Conservation (phyloP, 2,329 filamentous ascomycete species). For the Dendryphion nanum region DNA sequence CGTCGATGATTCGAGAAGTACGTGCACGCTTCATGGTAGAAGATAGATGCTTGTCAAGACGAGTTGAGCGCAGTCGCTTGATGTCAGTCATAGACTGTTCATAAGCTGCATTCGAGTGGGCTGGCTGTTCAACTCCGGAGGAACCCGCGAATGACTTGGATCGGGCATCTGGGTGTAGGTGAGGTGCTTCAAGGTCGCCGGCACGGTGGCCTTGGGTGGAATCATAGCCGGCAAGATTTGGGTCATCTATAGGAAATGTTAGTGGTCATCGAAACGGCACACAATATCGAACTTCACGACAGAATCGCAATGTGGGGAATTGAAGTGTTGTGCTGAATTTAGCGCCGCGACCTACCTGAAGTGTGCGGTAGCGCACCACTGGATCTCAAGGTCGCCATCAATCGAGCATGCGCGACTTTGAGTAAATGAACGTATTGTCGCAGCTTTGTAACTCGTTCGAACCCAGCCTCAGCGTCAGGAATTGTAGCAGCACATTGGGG, state of each 20-base stretch:
- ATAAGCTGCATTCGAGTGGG: slow-evolving; percentile 65
- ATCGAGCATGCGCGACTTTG: slow-evolving; percentile 82
- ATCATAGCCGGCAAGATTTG: slow-evolving; percentile 65
- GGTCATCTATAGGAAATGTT: slow-evolving; percentile 60
- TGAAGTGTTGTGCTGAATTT: background rate
- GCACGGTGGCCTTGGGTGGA: slow-evolving; percentile 62
- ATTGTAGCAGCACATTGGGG: slow-evolving; percentile 60
- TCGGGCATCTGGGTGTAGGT: slow-evolving; percentile 64
- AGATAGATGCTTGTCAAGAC: slow-evolving; percentile 90
- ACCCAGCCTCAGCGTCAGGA: slow-evolving; percentile 58
- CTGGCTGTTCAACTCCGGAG: slow-evolving; percentile 53
- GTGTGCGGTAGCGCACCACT: slow-evolving; percentile 77
- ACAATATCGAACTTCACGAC: slow-evolving; percentile 12
- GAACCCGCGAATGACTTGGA: slow-evolving; percentile 73
- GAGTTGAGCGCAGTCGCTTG: slow-evolving; percentile 83
- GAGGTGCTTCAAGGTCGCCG: slow-evolving; percentile 49
- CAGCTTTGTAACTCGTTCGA: slow-evolving; percentile 77
- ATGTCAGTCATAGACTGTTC: slow-evolving; percentile 97
- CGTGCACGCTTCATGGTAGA: slow-evolving; percentile 89
- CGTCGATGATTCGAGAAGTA: slow-evolving; percentile 89
- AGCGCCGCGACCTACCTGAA: slow-evolving; percentile 54
- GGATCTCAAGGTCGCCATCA: slow-evolving; percentile 81
- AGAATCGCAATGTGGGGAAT: background rate
- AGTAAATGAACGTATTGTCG: slow-evolving; percentile 94
- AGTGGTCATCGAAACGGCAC: slow-evolving; percentile 29